phyloP scores from a whole-genome alignment of 2,329 filamentous ascomycete species.

The Fusarium hainanense region DNA sequence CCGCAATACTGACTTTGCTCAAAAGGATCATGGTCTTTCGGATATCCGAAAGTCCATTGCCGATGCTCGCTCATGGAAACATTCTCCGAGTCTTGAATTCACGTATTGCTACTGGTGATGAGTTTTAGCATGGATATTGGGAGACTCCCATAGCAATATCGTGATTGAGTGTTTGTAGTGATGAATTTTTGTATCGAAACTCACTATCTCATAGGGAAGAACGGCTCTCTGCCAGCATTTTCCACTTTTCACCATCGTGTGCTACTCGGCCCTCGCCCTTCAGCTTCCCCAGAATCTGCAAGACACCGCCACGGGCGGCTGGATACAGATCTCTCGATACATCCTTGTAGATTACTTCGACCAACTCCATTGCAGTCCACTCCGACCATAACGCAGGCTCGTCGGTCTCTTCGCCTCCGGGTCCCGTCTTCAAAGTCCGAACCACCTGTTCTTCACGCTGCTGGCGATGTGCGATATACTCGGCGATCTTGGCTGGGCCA shows the following conservation, averaged over 20 bases:
- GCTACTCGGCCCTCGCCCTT: slow-evolving; percentile 75
- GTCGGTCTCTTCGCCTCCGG: slow-evolving; percentile 49
- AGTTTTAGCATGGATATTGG: background rate
- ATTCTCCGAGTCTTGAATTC: background rate
- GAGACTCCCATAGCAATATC: background rate
- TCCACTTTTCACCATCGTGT: slow-evolving; percentile 50
- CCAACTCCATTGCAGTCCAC: slow-evolving; percentile 82
- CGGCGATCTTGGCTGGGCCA: slow-evolving; percentile 75
- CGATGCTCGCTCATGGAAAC: background rate
- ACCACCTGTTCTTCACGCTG: slow-evolving; percentile 84
- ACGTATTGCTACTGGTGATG: background rate
- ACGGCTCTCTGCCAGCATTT: slow-evolving; percentile 38
- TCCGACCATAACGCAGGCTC: slow-evolving; percentile 45
- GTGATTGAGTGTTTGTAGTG: background rate
- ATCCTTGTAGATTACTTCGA: slow-evolving; percentile 86
- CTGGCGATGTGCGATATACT: slow-evolving; percentile 86
- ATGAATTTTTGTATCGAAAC: background rate
- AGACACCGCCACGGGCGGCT: slow-evolving; percentile 79
- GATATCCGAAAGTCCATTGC: background rate
- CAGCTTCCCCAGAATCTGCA: slow-evolving; percentile 85
- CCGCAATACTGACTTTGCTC: background rate
- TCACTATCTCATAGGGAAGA: slow-evolving; percentile 36
- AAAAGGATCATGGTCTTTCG: background rate
- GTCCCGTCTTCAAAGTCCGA: slow-evolving; percentile 61
- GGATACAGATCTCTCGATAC: slow-evolving; percentile 79